Base-by-base conservation (phyloP, 768 basidiomycete genomes). In the Chiua virens region DNA sequence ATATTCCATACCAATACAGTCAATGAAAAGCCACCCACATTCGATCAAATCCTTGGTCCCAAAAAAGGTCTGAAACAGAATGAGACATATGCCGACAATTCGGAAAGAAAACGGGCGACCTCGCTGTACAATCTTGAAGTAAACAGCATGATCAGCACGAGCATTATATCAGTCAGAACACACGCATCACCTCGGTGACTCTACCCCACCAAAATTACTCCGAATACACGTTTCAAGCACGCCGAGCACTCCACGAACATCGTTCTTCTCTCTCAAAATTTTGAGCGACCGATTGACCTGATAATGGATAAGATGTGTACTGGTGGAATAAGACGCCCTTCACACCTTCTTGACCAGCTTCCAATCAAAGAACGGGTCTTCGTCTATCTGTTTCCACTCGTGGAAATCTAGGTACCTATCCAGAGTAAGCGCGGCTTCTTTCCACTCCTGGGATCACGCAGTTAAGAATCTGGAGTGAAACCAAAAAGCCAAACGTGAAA, bases 21-120 rank as follows among this genome's bases (percentile, higher is more conserved):
- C 4, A 22, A 22, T 21, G 21, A 14, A 47, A 22, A 46, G 47
- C 17, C 23, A 59, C 79, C 59, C 56, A 89, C 91, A 78, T 76
- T 98, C 94, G 51, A 98, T 88, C 11, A 93, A 66, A 49, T 86
- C 78, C 69, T 99, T 99, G 3, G 93, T 96, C 2, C 94, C 94
- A 39, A 85, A 78, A 68, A 90, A 98, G 0, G 92, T 95, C 92
- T 98, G 57, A 32, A 58, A 50, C 20, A 27, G 7, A 18, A 46
- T 58, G 45, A 64, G 61, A 50, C 44, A 47, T 35, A 51, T 32
- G 30, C 47, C 11, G 13, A 17, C 18, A 38, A 42, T 18, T 10
- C 42, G 44, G 50, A 11, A 52, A 50, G 3, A 45, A 47, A 37
- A 32, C 42, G 28, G 40, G 66, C 46, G 46, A 77, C 93, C 75